Evolutionary conservation across 768 basidiomycete species (phyloP).

Genomic region (Hygrocybe coccinea): DNA sequence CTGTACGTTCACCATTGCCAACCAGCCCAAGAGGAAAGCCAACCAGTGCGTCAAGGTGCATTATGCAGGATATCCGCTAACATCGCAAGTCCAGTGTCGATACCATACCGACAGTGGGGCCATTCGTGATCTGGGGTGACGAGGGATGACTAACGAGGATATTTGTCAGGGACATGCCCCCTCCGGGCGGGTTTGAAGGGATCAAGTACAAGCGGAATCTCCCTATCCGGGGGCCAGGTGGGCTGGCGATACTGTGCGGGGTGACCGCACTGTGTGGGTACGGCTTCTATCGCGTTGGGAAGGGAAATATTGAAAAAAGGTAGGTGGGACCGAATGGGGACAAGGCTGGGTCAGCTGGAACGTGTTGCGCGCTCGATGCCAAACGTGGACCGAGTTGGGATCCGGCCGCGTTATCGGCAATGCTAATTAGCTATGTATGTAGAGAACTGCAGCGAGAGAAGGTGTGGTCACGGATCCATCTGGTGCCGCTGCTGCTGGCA

Average conservation of each 20-base stretch:
- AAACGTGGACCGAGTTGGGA: slow-evolving; percentile 63
- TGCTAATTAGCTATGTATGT: slow-evolving; percentile 34
- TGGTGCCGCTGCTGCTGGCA: slow-evolving; percentile 86
- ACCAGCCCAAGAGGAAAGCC: background rate
- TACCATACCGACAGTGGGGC: slow-evolving; percentile 60
- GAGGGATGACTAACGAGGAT: background rate
- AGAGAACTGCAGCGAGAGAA: slow-evolving; percentile 90
- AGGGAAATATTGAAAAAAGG: slow-evolving; percentile 91
- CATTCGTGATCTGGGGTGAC: background rate
- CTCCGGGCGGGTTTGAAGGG: slow-evolving; percentile 85
- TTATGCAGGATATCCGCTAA: background rate
- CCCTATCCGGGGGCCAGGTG: slow-evolving; percentile 82
- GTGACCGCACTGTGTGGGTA: slow-evolving; percentile 81
- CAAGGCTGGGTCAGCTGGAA: slow-evolving; percentile 52
- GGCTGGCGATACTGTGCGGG: slow-evolving; percentile 78
- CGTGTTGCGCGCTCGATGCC: slow-evolving; percentile 65
- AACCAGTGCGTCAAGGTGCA: slow-evolving; percentile 3
- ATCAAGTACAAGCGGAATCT: slow-evolving; percentile 96
- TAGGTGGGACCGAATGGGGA: slow-evolving; percentile 40
- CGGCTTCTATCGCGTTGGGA: slow-evolving; percentile 88
- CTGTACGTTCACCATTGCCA: background rate
- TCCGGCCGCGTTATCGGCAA: slow-evolving; percentile 47
- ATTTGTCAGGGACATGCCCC: slow-evolving; percentile 84
- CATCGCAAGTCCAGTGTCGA: slow-evolving; percentile 41
- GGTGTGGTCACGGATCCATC: slow-evolving; percentile 92